phyloP scores from a whole-genome alignment of 441 rosid species.

The Populus trichocarpa region DNA sequence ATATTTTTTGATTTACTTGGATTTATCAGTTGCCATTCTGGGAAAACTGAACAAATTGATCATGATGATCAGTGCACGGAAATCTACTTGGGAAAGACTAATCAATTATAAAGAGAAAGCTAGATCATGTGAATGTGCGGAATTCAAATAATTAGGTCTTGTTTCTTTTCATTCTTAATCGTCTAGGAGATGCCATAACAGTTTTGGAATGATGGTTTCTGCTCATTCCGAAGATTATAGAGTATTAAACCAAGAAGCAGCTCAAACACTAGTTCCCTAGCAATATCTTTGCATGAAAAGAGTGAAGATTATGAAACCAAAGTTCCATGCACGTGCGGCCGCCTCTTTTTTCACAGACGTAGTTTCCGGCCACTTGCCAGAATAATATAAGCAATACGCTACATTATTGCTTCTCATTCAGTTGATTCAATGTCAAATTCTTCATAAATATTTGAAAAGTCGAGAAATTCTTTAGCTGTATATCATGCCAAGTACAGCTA shows the following conservation, averaged over 20 bases:
- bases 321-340: conserved; percentile 33
- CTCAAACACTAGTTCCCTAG: neutral
- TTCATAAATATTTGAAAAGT: neutral
- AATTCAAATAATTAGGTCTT: neutral
- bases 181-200: neutral
- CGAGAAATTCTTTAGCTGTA: neutral
- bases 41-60: neutral
- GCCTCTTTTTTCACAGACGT: conserved; percentile 13
- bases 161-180: neutral
- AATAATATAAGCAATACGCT: neutral
- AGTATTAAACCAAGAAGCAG: neutral
- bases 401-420: neutral
- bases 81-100: neutral
- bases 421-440: neutral
- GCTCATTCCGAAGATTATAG: conserved; percentile 10
- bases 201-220: conserved; percentile 11
- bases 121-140: neutral
- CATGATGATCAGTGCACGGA: neutral
- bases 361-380: neutral
- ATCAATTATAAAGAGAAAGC: neutral
- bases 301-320: conserved; percentile 4
- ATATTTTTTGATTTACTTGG: no score
- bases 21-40: no score
- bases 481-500: neutral
- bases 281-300: conserved; percentile 16